Conservation (phyloP, 257 asterid genomes). For the Solanum rostratum region DNA sequence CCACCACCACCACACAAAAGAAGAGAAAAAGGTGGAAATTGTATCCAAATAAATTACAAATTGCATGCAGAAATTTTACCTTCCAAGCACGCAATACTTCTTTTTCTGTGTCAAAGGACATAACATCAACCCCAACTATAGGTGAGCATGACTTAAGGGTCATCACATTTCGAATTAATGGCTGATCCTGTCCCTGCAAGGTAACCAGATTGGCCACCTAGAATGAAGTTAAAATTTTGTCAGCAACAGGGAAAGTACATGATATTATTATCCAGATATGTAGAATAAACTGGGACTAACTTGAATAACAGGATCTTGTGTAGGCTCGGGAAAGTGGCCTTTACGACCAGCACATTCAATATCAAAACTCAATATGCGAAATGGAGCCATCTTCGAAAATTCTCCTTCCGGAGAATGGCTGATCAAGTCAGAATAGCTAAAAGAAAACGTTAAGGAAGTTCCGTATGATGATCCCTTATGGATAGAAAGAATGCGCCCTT, state of each 20-base stretch:
- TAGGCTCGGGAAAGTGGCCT: conserved; percentile 96
- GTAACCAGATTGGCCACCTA: conserved; percentile 93
- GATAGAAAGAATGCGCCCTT: neutral
- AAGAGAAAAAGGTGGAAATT: neutral
- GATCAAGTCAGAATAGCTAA: conserved; percentile 69
- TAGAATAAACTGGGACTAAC: conserved; percentile 15
- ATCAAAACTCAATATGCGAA: conserved; percentile 94
- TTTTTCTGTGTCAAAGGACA: conserved; percentile 91
- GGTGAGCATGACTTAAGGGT: conserved; percentile 94
- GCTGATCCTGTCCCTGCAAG: conserved; percentile 87
- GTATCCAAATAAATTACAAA: neutral
- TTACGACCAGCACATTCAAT: conserved; percentile 99
- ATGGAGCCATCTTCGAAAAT: conserved; percentile 97
- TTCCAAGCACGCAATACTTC: conserved; percentile 94
- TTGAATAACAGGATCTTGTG: conserved; percentile 98
- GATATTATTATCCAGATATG: neutral
- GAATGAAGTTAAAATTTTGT: conserved; percentile 9
- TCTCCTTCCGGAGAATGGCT: conserved; percentile 95
- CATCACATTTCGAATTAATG: conserved; percentile 92
- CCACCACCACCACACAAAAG: neutral
- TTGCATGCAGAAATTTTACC: conserved; percentile 36
- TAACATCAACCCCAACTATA: conserved; percentile 94
- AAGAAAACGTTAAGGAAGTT: conserved; percentile 24
- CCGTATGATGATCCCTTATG: neutral
- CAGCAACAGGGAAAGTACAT: conserved; percentile 12